Evolutionary conservation across 2,329 filamentous ascomycete species (phyloP).

Genomic region (Phaeophleospora eucalypticola): DNA sequence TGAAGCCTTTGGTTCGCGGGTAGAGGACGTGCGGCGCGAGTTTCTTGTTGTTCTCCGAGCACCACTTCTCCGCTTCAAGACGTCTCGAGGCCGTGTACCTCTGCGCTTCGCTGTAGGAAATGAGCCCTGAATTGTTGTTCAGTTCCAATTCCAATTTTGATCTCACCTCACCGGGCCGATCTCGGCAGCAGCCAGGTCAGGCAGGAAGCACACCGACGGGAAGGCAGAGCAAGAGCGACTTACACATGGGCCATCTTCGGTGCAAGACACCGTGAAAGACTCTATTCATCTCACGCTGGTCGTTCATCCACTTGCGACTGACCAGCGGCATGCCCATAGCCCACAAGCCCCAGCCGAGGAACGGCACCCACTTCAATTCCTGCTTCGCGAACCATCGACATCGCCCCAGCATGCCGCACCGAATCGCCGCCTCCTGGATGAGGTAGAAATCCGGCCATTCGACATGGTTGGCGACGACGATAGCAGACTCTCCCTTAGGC

Average conservation of each 20-base stretch:
- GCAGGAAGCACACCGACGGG: too few species aligned
- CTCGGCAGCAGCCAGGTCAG: too few species aligned
- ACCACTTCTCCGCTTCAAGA: slow-evolving; percentile 50
- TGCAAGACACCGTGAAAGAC: slow-evolving; percentile 54
- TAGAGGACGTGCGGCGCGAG: slow-evolving; percentile 57
- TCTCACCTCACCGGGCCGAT: too few species aligned
- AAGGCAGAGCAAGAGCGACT: too few species aligned
- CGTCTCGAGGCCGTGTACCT: slow-evolving; percentile 55
- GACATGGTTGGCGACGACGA: slow-evolving; percentile 59
- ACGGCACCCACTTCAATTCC: slow-evolving; percentile 55
- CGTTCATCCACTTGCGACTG: slow-evolving; percentile 56
- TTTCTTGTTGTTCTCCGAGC: slow-evolving; percentile 46
- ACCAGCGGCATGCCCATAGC: slow-evolving; percentile 63
- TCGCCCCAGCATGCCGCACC: slow-evolving; percentile 55
- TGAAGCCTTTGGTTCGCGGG: slow-evolving; percentile 58
- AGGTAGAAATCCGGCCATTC: slow-evolving; percentile 63
- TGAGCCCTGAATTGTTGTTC: slow-evolving; percentile 56
- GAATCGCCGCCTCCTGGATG: slow-evolving; percentile 55
- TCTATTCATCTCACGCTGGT: slow-evolving; percentile 53
- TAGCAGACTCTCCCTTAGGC: slow-evolving; percentile 54
- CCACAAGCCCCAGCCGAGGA: slow-evolving; percentile 62
- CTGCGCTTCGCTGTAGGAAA: slow-evolving; percentile 62
- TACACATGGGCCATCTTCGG: slow-evolving; percentile 56
- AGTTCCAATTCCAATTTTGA: too few species aligned
- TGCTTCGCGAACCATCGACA: slow-evolving; percentile 62